These are phyloP conservation scores for Neolentinus lepideus DNA, from an alignment of 1,284 basidiomycete genomes.

Conservation along the genomic window DNA sequence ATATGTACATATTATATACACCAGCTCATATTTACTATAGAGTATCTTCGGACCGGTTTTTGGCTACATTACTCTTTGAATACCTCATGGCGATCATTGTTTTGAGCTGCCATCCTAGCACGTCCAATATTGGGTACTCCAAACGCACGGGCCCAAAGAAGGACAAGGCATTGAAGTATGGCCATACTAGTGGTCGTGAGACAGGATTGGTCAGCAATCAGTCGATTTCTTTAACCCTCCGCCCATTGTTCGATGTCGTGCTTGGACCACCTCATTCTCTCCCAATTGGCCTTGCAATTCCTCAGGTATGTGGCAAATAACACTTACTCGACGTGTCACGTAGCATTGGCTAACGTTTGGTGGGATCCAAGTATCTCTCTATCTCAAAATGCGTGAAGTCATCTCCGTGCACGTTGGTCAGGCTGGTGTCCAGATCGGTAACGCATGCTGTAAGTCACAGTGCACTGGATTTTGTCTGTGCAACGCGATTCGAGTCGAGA, in stretches of 20 bases:
- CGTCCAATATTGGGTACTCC: no score
- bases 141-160: no score
- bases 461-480: constrained; percentile 10
- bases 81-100: no score
- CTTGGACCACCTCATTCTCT: constrained; percentile 17
- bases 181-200: neutral
- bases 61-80: no score
- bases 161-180: neutral
- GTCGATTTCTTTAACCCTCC: constrained; percentile 28
- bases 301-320: constrained; percentile 14
- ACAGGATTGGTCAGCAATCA: constrained; percentile 18
- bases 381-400: constrained; percentile 75
- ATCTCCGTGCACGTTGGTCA: constrained; percentile 94
- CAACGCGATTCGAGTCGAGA: constrained; percentile 7
- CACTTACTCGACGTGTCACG: neutral
- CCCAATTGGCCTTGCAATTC: constrained; percentile 17
- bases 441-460: constrained; percentile 79
- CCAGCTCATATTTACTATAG: neutral
- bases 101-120: no score
- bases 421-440: constrained; percentile 95
- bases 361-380: constrained; percentile 7
- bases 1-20: neutral
- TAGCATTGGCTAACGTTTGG: neutral
- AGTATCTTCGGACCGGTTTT: no score
- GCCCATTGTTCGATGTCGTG: constrained; percentile 18